Conservation (phyloP, 2,329 filamentous ascomycete genomes). For the Epicoccum nigrum region DNA sequence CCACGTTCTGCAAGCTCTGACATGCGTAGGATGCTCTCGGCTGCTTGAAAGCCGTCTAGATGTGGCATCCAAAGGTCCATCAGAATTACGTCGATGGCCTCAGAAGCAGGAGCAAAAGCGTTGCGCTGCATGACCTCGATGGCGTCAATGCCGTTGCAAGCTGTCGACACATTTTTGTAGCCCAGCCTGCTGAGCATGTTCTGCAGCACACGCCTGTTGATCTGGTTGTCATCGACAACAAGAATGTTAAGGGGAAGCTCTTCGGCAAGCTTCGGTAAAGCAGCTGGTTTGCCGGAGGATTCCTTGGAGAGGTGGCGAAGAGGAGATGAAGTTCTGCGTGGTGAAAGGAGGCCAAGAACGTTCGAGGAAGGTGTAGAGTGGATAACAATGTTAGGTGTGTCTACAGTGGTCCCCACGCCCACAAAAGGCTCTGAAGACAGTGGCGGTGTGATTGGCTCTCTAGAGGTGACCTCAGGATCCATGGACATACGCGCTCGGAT, state of each 20-base stretch:
- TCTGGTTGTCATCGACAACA: slow-evolving; percentile 74
- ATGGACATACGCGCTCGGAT: slow-evolving; percentile 37
- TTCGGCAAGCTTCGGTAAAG: slow-evolving; percentile 56
- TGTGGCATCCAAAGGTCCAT: slow-evolving; percentile 82
- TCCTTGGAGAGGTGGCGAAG: slow-evolving; percentile 34
- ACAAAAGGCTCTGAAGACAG: slow-evolving; percentile 32
- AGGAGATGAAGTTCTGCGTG: slow-evolving; percentile 38
- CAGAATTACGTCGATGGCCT: slow-evolving; percentile 66
- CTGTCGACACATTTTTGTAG: slow-evolving; percentile 67
- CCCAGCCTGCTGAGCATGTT: slow-evolving; percentile 71
- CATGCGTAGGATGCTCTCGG: slow-evolving; percentile 65
- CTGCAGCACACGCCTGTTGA: slow-evolving; percentile 71
- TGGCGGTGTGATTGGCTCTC: slow-evolving; percentile 39
- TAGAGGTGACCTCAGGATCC: slow-evolving; percentile 34
- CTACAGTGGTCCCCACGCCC: slow-evolving; percentile 7
- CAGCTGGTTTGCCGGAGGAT: slow-evolving; percentile 28
- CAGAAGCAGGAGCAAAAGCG: slow-evolving; percentile 24
- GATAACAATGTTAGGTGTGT: slow-evolving; percentile 20
- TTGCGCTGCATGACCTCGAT: slow-evolving; percentile 64
- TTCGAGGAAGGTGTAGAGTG: slow-evolving; percentile 16
- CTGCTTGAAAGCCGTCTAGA: slow-evolving; percentile 74
- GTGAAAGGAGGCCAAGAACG: slow-evolving; percentile 33
- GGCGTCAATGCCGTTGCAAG: slow-evolving; percentile 71
- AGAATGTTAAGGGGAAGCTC: slow-evolving; percentile 70
- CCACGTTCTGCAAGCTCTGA: slow-evolving; percentile 39